Conservation (phyloP, 2,329 filamentous ascomycete genomes). For the Cercospora citrullina region DNA sequence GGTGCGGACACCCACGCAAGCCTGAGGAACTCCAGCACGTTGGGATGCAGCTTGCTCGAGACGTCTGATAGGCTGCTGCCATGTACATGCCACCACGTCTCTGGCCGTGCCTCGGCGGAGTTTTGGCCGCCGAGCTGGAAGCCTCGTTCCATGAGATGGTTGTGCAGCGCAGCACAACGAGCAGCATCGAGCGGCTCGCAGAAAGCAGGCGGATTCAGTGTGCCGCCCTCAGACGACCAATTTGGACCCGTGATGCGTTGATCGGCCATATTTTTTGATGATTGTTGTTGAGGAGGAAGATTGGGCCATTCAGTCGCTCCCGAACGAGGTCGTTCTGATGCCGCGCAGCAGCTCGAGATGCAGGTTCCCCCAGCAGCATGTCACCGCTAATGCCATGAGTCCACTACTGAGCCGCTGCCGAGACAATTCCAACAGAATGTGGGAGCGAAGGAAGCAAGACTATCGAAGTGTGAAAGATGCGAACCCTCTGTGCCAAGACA, state of each 20-base stretch:
- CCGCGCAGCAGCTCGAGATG: too few species aligned
- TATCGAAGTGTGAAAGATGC: background rate
- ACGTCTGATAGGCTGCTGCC: background rate
- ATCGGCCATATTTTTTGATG: background rate
- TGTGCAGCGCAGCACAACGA: background rate
- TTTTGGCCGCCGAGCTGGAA: background rate
- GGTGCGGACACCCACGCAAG: background rate
- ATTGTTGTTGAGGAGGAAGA: background rate
- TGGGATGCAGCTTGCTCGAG: background rate
- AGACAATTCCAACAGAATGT: background rate
- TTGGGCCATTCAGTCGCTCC: background rate
- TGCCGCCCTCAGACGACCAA: background rate
- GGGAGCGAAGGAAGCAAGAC: background rate
- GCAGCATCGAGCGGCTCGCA: background rate
- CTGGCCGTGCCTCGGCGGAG: background rate
- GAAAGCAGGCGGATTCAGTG: background rate
- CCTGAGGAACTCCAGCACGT: background rate
- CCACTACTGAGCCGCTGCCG: background rate
- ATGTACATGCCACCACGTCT: background rate
- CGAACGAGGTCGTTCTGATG: too few species aligned
- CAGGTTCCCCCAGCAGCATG: too few species aligned
- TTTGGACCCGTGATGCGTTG: background rate
- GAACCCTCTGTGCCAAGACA: background rate
- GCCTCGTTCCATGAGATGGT: background rate
- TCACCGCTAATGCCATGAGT: too few species aligned